phyloP scores from a whole-genome alignment of 768 basidiomycete genomes.

The Pisolithus microcarpus region DNA sequence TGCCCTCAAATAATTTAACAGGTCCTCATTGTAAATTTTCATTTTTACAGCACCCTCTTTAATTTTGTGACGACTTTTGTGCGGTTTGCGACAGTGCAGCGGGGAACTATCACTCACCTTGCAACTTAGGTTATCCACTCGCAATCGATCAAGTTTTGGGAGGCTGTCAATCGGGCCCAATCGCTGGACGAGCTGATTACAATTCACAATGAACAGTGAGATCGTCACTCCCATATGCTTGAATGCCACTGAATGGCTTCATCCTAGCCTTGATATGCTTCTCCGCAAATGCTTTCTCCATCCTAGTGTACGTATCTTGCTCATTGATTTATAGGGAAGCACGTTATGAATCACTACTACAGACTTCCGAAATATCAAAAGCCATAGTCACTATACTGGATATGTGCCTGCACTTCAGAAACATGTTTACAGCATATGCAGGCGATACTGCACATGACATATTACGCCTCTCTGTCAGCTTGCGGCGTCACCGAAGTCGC shows the following conservation, averaged over 20 bases:
- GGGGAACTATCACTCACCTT: background rate
- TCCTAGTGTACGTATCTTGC: constrained; percentile 38
- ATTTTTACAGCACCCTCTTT: constrained; percentile 44
- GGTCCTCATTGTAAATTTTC: constrained; percentile 1
- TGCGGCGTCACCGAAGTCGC: constrained; percentile 56
- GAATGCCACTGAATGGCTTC: background rate
- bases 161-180: constrained; percentile 41
- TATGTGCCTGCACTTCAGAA: constrained; percentile 64
- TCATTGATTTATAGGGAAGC: background rate
- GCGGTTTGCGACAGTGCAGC: constrained; percentile 12
- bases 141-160: constrained; percentile 54
- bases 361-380: constrained; percentile 61
- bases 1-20: background rate
- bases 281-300: constrained; percentile 58
- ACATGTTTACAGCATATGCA: constrained; percentile 52
- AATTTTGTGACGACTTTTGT: constrained; percentile 74
- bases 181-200: constrained; percentile 75
- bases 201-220: constrained; percentile 66
- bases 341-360: background rate
- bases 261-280: constrained; percentile 51
- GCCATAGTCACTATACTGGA: constrained; percentile 66
- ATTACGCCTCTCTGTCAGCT: constrained; percentile 41
- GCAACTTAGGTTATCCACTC: constrained; percentile 56
- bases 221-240: constrained; percentile 3
- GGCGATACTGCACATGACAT: constrained; percentile 57